Evolutionary conservation across 148 eudicot species (phyloP).

Genomic region (Spergularia marina): DNA sequence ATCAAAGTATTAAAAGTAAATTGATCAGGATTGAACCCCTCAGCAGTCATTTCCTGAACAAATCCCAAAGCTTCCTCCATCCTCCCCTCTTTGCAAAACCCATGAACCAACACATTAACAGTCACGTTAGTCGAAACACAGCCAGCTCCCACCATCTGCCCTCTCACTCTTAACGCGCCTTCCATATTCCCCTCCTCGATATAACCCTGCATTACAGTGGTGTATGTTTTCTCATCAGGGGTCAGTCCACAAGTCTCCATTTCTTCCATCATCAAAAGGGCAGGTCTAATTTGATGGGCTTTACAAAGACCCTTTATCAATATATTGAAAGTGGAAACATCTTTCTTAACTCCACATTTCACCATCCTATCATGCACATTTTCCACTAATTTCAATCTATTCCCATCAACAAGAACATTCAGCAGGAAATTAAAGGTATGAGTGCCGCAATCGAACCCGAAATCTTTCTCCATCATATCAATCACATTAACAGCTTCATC

Average conservation of each 20-base stretch:
- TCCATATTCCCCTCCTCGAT: conserved; percentile 77
- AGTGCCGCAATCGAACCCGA: conserved; percentile 56
- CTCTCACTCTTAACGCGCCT: conserved; percentile 71
- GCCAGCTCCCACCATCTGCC: conserved; percentile 65
- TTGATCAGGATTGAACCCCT: conserved; percentile 79
- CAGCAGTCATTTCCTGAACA: conserved; percentile 50
- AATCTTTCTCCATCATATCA: conserved; percentile 66
- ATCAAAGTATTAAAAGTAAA: conserved; percentile 81
- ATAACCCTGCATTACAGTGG: conserved; percentile 91
- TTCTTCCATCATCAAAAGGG: conserved; percentile 94
- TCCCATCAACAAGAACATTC: conserved; percentile 91
- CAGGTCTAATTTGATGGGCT: conserved; percentile 91
- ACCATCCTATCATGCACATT: conserved; percentile 71
- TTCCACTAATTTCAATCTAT: conserved; percentile 72
- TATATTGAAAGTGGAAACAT: conserved; percentile 84
- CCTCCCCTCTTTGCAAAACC: conserved; percentile 76
- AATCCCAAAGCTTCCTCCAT: conserved; percentile 75
- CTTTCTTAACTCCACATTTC: conserved; percentile 50
- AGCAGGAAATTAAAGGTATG: conserved; percentile 59
- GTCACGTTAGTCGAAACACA: conserved; percentile 60
- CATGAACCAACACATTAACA: conserved; percentile 71
- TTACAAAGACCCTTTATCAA: conserved; percentile 89
- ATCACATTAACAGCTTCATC: conserved; percentile 79
- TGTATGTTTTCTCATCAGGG: conserved; percentile 84
- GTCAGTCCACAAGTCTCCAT: conserved; percentile 69